Conservation (phyloP, 2,329 filamentous ascomycete species). For the Pseudopithomyces chartarum region DNA sequence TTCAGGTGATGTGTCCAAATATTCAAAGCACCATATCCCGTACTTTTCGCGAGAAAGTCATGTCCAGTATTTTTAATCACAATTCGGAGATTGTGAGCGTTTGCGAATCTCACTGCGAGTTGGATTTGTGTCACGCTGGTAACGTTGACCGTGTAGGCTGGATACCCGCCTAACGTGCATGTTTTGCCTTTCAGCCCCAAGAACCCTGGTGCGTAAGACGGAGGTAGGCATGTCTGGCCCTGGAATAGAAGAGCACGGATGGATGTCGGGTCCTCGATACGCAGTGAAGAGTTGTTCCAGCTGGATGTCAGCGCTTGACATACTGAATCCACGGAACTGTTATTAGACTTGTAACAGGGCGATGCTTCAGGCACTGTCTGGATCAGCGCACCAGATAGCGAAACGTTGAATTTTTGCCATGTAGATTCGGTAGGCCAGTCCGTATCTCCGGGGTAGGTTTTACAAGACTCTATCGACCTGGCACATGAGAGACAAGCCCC, state of each 20-base stretch:
- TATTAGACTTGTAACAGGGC: conserved; percentile 25
- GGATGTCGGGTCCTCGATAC: conserved; percentile 24
- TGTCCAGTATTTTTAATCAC: conserved; percentile 21
- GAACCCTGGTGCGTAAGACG: conserved; percentile 6
- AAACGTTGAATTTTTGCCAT: conserved; percentile 24
- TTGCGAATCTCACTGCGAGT: conserved; percentile 12
- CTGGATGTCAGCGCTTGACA: conserved; percentile 18
- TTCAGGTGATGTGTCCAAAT: conserved; percentile 15
- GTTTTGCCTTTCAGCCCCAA: neutral
- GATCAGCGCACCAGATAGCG: conserved; percentile 22
- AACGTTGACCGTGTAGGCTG: conserved; percentile 22
- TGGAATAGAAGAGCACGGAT: conserved; percentile 33
- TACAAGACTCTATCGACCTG: conserved; percentile 13
- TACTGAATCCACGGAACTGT: conserved; percentile 12
- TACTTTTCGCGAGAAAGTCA: conserved; percentile 7
- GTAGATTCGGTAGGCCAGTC: conserved; percentile 17
- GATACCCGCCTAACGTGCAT: conserved; percentile 20
- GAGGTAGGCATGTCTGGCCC: conserved; percentile 29
- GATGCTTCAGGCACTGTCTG: conserved; percentile 26
- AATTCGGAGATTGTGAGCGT: conserved; percentile 15
- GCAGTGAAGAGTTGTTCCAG: conserved; percentile 17
- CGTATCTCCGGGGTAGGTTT: conserved; percentile 26
- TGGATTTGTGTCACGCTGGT: conserved; percentile 1
- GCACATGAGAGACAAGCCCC: neutral
- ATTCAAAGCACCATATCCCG: conserved; percentile 3